These are phyloP conservation scores for Podaxis sp. DNA, from an alignment of 768 basidiomycete species.

Conservation along the genomic window DNA sequence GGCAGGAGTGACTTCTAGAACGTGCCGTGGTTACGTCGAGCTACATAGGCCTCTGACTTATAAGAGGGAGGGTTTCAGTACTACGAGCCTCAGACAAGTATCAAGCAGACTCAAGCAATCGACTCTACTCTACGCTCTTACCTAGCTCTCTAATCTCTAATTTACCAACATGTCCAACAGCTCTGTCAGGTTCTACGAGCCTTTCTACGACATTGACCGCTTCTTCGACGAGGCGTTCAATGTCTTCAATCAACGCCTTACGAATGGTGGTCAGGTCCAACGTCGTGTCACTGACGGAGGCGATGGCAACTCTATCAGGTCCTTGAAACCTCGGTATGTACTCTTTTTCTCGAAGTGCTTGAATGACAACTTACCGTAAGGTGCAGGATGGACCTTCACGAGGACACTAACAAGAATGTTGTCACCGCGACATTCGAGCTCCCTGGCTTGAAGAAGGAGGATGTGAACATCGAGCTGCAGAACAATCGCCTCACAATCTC, in stretches of 20 bases:
- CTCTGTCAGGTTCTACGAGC: conserved; percentile 37
- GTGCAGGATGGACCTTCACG: conserved; percentile 48
- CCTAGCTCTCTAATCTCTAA: not conserved
- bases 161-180: conserved; percentile 20
- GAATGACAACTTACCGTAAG: not conserved
- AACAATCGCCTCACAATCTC: conserved; percentile 45
- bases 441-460: conserved; percentile 48
- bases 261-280: conserved; percentile 14
- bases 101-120: not conserved
- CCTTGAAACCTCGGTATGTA: conserved; percentile 24
- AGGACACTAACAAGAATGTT: conserved; percentile 38
- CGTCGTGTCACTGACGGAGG: conserved; percentile 16
- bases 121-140: not conserved
- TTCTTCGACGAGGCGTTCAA: conserved; percentile 38
- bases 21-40: not conserved
- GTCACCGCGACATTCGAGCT: conserved; percentile 55
- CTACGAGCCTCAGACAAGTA: not conserved
- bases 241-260: conserved; percentile 24
- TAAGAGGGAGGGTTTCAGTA: not conserved
- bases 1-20: not conserved
- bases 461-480: conserved; percentile 49
- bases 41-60: not conserved
- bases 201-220: conserved; percentile 43
- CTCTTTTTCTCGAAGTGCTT: not conserved
- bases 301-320: conserved; percentile 13